Evolutionary conservation across 2,329 filamentous ascomycete genomes (phyloP), one percentile per base, ranked within the genome.

Genomic region (Ceratocystis eucalypticola): DNA sequence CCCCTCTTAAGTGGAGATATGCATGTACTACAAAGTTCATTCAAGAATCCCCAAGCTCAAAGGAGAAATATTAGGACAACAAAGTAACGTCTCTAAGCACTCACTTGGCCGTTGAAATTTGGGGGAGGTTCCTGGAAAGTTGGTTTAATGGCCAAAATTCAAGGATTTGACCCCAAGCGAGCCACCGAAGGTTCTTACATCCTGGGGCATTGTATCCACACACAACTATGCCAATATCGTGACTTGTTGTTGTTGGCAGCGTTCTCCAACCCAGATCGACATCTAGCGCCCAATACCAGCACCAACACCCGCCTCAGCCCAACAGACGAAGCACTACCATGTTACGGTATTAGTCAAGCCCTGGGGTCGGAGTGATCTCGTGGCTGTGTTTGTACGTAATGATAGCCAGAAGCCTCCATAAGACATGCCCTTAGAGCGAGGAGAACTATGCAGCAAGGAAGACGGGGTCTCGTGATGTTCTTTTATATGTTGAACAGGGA

Each of bases 311-410:
- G n/a, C n/a, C 46, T 50, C 46, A n/a, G 22, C 46, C n/a, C 46
- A 50, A n/a, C n/a, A 50, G n/a, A 22, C 46, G 12, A 20, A 30
- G 25, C 50, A 55, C 20, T 12, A 15, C 50, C 50, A 55, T 28
- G 50, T 55, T 20, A 25, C 20, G n/a, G 22, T 55, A 25, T 22
- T 25, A 28, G 50, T 25, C 50, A 28, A 25, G n/a, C 50, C 50
- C 50, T 12, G 20, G 50, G 25, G n/a, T 25, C 5, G 20, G 25
- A 15, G 20, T 25, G 12, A 25, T 25, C 50, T 30, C 50, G 50
- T 55, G 50, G 25, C 50, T 55, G 25, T 55, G 22, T 55, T 55
- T 55, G 50, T 55, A 55, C 50, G 50, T 55, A 55, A 55, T 55
- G 5, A 5, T 15, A 25, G 50, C 12, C 50, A 30, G 12, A 55